A percentile compares a stretch with the other conserved stretches of the same genome.
Evolutionary conservation across 495 filamentous ascomycete species (phyloP).

Genomic region (Rhizodiscina lignyota): DNA sequence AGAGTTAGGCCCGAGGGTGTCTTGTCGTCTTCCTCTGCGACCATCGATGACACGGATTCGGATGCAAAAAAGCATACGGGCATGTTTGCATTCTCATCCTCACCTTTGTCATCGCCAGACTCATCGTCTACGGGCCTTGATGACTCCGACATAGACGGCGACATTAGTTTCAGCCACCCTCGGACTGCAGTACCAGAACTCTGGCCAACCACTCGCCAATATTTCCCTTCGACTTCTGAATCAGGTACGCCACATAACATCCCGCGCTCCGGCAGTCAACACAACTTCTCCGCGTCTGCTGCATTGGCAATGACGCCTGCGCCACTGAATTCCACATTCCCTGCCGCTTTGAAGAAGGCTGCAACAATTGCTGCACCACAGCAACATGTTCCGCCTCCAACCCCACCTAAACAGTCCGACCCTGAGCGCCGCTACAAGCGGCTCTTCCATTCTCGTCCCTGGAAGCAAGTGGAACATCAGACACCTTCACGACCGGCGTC

Average conservation of each 20-base stretch:
- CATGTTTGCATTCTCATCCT: background rate
- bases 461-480: background rate
- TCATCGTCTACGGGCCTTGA: background rate
- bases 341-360: background rate
- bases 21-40: background rate
- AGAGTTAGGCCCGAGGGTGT: background rate
- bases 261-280: too few relatives aligned
- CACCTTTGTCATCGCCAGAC: background rate
- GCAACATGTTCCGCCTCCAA: background rate
- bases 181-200: background rate
- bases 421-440: background rate
- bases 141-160: background rate
- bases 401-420: background rate
- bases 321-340: background rate
- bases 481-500: background rate
- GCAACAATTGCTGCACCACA: background rate
- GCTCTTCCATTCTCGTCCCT: slow-evolving; percentile 1
- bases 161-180: background rate
- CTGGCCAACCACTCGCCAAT: background rate
- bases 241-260: background rate
- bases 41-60: background rate
- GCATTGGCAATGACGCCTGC: too few relatives aligned
- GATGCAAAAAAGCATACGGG: too few relatives aligned
- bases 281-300: too few relatives aligned
- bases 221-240: background rate